A percentile compares a stretch with the other conserved stretches of the same genome.
These are phyloP conservation scores for Cytospora leucostoma DNA, from an alignment of 2,329 filamentous ascomycete species.

Conservation along the genomic window DNA sequence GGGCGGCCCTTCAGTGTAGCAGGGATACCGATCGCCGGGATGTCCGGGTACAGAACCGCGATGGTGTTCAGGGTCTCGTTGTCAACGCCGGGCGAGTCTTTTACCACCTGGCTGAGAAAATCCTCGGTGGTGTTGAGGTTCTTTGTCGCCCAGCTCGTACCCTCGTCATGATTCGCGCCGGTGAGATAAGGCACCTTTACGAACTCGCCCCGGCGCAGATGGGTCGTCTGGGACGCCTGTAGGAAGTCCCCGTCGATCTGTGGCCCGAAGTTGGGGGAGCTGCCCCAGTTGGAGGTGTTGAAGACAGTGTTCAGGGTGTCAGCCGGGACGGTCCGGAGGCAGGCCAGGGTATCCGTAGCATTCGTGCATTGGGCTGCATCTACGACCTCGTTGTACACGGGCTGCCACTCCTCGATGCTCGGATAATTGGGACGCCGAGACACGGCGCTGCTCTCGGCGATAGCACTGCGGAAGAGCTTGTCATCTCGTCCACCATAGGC, in stretches of 20 bases:
- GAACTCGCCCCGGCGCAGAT: constrained; percentile 2
- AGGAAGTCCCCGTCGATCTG: constrained; percentile 25
- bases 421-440: not conserved
- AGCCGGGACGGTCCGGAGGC: constrained; percentile 22
- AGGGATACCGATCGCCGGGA: constrained; percentile 18
- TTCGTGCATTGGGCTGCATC: constrained; percentile 13
- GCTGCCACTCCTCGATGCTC: constrained; percentile 24
- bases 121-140: constrained; percentile 17
- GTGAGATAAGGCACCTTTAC: constrained; percentile 19
- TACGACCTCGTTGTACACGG: constrained; percentile 18
- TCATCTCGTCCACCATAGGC: constrained; percentile 46
- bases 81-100: not conserved
- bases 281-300: constrained; percentile 18
- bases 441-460: constrained; percentile 29
- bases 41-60: constrained; percentile 16
- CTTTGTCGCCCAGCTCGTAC: constrained; percentile 2
- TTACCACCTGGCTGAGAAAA: not conserved
- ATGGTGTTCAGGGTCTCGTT: constrained; percentile 4
- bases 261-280: constrained; percentile 3
- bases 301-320: constrained; percentile 13
- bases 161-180: constrained; percentile 19
- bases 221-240: not conserved
- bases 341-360: constrained; percentile 16
- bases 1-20: constrained; percentile 17
- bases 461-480: constrained; percentile 43